Evolutionary conservation across 1,284 basidiomycete genomes (phyloP).

Genomic region (Lignosus rhinocerotis): DNA sequence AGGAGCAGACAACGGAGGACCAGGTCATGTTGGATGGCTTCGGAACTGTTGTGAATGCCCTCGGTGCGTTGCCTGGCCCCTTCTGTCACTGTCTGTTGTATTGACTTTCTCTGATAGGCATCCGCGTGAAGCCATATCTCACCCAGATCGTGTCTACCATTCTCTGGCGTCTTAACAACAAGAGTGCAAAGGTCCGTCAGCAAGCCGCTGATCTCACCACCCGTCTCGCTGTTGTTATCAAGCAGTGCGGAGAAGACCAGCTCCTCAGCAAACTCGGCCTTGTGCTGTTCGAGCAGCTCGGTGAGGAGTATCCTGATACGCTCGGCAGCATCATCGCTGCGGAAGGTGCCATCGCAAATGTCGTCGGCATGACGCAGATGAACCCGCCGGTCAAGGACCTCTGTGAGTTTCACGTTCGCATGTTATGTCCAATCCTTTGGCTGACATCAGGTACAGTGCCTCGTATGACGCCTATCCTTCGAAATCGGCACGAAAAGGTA

Average conservation of each 20-base stretch:
- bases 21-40: slow-evolving; percentile 99
- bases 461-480: slow-evolving; percentile 98
- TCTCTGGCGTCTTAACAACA: slow-evolving; percentile 99
- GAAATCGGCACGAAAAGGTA: slow-evolving; percentile 99
- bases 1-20: slow-evolving; percentile 98
- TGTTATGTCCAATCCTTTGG: slow-evolving; percentile 6
- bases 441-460: slow-evolving; percentile 62
- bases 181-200: slow-evolving; percentile 98
- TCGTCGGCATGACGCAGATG: slow-evolving; percentile 99
- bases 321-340: slow-evolving; percentile 98
- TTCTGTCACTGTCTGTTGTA: not conserved
- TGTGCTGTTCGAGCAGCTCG: slow-evolving; percentile 97
- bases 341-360: slow-evolving; percentile 97
- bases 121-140: slow-evolving; percentile 98
- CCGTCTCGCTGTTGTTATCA: slow-evolving; percentile 95
- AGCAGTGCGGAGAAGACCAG: slow-evolving; percentile 97
- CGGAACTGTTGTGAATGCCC: slow-evolving; percentile 94
- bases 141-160: slow-evolving; percentile 99
- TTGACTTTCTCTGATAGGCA: slow-evolving; percentile 47
- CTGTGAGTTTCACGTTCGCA: slow-evolving; percentile 52
- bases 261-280: slow-evolving; percentile 95
- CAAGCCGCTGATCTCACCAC: slow-evolving; percentile 97
- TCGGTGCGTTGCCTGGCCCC: slow-evolving; percentile 44
- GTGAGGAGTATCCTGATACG: slow-evolving; percentile 99
- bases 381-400: slow-evolving; percentile 99